phyloP scores from a whole-genome alignment of 306 rosid species.

The Quercus ilex region DNA sequence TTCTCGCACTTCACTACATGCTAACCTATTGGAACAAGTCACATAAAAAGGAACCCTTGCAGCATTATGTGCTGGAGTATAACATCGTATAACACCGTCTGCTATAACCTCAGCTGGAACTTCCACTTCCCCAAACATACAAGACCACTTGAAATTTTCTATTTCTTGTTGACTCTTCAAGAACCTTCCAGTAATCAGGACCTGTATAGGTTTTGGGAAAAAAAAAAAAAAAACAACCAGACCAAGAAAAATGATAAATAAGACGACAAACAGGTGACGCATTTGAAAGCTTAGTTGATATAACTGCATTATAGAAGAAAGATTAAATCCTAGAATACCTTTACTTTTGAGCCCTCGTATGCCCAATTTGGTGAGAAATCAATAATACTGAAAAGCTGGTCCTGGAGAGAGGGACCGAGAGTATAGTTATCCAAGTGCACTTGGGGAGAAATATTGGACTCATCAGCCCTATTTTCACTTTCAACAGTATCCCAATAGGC shows the following conservation, averaged over 20 bases:
- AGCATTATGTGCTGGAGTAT: slow-evolving; percentile 67
- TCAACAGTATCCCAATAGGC: slow-evolving; percentile 67
- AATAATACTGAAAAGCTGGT: slow-evolving; percentile 76
- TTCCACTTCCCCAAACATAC: slow-evolving; percentile 93
- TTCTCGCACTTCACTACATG: slow-evolving; percentile 89
- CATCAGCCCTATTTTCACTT: slow-evolving; percentile 47
- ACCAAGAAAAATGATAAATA: slow-evolving; percentile 11
- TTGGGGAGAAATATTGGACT: slow-evolving; percentile 44
- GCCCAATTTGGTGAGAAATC: slow-evolving; percentile 88
- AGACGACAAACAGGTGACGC: slow-evolving; percentile 6
- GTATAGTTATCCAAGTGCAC: slow-evolving; percentile 50
- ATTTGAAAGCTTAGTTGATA: background rate
- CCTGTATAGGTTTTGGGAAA: slow-evolving; percentile 37
- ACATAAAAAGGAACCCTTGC: slow-evolving; percentile 85
- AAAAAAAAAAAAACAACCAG: slow-evolving; percentile 2
- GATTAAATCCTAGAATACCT: slow-evolving; percentile 46
- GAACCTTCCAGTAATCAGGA: slow-evolving; percentile 71
- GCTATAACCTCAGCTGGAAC: slow-evolving; percentile 66
- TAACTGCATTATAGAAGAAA: slow-evolving; percentile 12
- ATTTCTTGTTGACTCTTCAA: slow-evolving; percentile 50
- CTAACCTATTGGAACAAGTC: slow-evolving; percentile 81
- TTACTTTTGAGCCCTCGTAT: slow-evolving; percentile 54
- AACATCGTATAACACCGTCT: slow-evolving; percentile 73
- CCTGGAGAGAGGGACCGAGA: slow-evolving; percentile 68
- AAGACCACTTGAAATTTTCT: slow-evolving; percentile 66